Conservation (phyloP, 176 grass and related monocot species). For the Microstegium vimineum region DNA sequence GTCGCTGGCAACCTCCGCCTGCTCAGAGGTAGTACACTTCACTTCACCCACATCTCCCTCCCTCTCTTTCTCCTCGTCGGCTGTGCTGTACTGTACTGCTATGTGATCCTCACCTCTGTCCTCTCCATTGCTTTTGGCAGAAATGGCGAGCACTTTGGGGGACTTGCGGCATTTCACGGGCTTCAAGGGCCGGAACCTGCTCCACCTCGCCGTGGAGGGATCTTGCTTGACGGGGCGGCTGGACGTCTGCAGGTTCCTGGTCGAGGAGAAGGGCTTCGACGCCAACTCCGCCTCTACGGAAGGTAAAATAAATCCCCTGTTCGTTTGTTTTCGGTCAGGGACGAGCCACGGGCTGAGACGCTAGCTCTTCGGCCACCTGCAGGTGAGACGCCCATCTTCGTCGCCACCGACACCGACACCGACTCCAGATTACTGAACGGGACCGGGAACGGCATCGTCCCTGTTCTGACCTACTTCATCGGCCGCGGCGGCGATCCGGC, state of each 20-base stretch:
- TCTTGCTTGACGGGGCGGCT: background rate
- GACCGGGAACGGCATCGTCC: too few species aligned
- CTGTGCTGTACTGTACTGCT: too few species aligned
- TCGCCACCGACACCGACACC: background rate
- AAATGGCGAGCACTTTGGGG: conserved; percentile 10
- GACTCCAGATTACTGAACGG: background rate
- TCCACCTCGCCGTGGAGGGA: conserved; percentile 28
- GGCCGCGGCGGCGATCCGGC: too few species aligned
- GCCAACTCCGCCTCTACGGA: background rate
- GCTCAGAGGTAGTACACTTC: conserved; percentile 21
- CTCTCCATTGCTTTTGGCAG: background rate
- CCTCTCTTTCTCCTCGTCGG: too few species aligned
- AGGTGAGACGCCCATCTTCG: conserved; percentile 34
- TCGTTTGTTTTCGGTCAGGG: too few species aligned
- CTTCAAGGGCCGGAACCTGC: conserved; percentile 21
- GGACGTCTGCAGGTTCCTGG: conserved; percentile 34
- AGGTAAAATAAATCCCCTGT: conserved; percentile 3
- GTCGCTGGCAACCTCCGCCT: background rate
- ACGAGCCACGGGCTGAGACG: too few species aligned
- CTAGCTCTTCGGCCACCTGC: too few species aligned
- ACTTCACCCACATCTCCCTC: background rate
- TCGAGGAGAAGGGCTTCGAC: conserved; percentile 34
- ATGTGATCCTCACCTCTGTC: background rate
- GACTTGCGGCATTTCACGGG: conserved; percentile 9
- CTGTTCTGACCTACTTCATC: too few species aligned